phyloP scores from a whole-genome alignment of 2,329 filamentous ascomycete genomes.

The Arthrobotrys sinensis region DNA sequence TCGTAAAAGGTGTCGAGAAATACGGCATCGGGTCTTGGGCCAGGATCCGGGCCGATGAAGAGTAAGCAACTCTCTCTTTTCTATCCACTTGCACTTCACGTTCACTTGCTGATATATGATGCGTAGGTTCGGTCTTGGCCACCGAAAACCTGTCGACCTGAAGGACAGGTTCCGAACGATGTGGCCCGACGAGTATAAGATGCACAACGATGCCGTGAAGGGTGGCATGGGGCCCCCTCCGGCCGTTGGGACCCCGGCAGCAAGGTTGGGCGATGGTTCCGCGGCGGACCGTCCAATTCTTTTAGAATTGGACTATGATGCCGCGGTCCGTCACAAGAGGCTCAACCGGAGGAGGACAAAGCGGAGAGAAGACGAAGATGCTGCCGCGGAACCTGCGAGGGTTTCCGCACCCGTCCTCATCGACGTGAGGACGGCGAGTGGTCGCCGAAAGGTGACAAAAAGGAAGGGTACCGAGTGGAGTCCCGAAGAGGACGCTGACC shows the following conservation, averaged over 20 bases:
- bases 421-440: conserved; percentile 32
- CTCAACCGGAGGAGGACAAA: conserved; percentile 32
- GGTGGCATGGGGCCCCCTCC: neutral
- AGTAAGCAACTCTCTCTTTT: conserved; percentile 18
- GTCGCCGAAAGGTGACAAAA: conserved; percentile 40
- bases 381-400: neutral
- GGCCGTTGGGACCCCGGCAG: neutral
- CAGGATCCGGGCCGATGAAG: conserved; percentile 32
- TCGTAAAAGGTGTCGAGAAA: conserved; percentile 41
- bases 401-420: neutral
- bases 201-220: conserved; percentile 19
- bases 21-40: conserved; percentile 50
- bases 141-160: conserved; percentile 39
- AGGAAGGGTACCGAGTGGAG: conserved; percentile 43
- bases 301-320: conserved; percentile 40
- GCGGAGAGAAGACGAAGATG: neutral
- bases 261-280: neutral
- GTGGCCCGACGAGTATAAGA: conserved; percentile 39
- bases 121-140: conserved; percentile 33
- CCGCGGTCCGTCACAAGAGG: conserved; percentile 31
- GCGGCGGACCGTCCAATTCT: conserved; percentile 20
- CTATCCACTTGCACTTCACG: neutral
- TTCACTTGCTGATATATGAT: neutral
- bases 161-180: conserved; percentile 54
- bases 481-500: conserved; percentile 49